Percentiles rank a stretch among this genome's conserved stretches.
Conservation (phyloP, 805 yeast genomes). For the Debaryomyces tyrocola region DNA sequence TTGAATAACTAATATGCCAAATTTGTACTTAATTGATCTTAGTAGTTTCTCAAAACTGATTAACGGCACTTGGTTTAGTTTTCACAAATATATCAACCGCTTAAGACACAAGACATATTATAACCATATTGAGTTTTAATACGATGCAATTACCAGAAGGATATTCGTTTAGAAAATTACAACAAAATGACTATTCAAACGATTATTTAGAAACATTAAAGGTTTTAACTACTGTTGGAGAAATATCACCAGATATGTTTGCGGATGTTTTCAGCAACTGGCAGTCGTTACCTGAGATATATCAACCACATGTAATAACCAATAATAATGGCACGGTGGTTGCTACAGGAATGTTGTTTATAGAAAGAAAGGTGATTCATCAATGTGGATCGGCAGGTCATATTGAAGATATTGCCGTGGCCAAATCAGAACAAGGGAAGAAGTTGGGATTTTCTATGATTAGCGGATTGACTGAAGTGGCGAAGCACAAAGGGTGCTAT, state of each 20-base stretch:
- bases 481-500: conserved; percentile 66
- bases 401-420: conserved; percentile 90
- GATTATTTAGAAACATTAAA: conserved; percentile 62
- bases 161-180: conserved; percentile 61
- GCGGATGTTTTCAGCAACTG: conserved; percentile 55
- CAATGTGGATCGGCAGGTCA: conserved; percentile 86
- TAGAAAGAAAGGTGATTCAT: conserved; percentile 85
- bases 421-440: conserved; percentile 74
- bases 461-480: conserved; percentile 58
- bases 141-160: conserved; percentile 54
- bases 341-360: conserved; percentile 78
- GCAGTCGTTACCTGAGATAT: conserved; percentile 51
- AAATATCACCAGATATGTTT: conserved; percentile 54
- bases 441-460: conserved; percentile 73
- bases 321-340: conserved; percentile 56
- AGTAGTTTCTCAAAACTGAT: too few relatives aligned
- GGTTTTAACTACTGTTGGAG: conserved; percentile 83
- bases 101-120: too few relatives aligned
- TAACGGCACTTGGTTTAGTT: too few relatives aligned
- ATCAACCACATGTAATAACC: conserved; percentile 69
- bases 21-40: too few relatives aligned
- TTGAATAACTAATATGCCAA: too few relatives aligned
- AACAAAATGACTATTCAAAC: conserved; percentile 55
- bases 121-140: too few relatives aligned
- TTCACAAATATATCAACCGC: too few relatives aligned